phyloP scores from a whole-genome alignment of 2,329 filamentous ascomycete genomes.

The Alternaria triticina region DNA sequence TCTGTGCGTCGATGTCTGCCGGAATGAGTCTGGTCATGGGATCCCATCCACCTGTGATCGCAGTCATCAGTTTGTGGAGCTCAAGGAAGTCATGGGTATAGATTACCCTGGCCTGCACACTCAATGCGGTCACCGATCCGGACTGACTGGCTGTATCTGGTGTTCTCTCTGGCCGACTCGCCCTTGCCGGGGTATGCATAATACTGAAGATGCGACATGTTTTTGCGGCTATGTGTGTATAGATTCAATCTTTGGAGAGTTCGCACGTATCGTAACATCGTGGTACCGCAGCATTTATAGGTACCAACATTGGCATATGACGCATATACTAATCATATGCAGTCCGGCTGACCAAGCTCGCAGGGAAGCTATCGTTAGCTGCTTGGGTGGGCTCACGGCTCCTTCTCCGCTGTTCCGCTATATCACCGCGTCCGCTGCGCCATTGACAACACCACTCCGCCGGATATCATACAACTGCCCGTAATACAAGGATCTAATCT shows the following conservation, averaged over 20 bases:
- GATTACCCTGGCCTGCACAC: constrained; percentile 45
- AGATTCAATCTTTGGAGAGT: not conserved
- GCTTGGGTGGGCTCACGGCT: not conserved
- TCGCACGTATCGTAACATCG: not conserved
- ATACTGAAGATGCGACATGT: constrained; percentile 39
- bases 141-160: constrained; percentile 46
- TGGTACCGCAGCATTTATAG: not conserved
- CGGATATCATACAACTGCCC: not conserved
- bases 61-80: not conserved
- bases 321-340: not conserved
- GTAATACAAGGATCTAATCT: not conserved
- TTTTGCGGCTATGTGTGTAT: not conserved
- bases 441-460: too few relatives aligned
- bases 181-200: constrained; percentile 51
- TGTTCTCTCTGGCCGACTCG: constrained; percentile 41
- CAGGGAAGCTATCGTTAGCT: not conserved
- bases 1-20: constrained; percentile 35
- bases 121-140: constrained; percentile 45
- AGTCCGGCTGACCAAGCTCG: not conserved
- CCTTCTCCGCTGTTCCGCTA: not conserved
- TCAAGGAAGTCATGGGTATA: too few relatives aligned
- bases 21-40: constrained; percentile 25
- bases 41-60: constrained; percentile 45
- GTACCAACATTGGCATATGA: not conserved
- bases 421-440: not conserved